Percentiles rank a stretch among this genome's conserved stretches.
Evolutionary conservation across 169 alveolate genomes (phyloP).

Genomic region (Cryptosporidium bovis): DNA sequence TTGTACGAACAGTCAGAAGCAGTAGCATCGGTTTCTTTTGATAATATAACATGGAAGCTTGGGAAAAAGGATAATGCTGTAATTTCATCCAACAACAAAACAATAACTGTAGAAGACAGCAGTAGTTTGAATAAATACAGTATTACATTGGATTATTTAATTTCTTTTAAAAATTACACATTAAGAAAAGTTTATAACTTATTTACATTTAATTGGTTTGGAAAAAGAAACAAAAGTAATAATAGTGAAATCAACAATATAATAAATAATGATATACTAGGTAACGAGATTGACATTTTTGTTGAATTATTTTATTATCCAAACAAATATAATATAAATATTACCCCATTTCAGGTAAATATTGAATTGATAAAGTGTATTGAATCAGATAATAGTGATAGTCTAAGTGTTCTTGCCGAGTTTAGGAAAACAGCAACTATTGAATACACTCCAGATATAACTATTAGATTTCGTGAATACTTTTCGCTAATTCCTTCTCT

Average conservation of each 20-base stretch:
- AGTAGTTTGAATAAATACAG: not conserved
- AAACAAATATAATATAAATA: conserved; percentile 31
- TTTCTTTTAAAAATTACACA: not conserved
- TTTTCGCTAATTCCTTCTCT: conserved; percentile 17
- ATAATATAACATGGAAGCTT: conserved; percentile 45
- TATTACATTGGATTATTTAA: not conserved
- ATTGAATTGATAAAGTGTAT: conserved; percentile 30
- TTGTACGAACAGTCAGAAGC: conserved; percentile 45
- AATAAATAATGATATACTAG: conserved; percentile 12
- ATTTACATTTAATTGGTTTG: conserved; percentile 34
- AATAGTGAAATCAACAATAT: not conserved
- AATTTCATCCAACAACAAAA: not conserved
- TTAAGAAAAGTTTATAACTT: conserved; percentile 9
- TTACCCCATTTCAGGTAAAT: conserved; percentile 22
- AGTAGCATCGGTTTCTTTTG: conserved; percentile 5
- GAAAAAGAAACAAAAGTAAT: conserved; percentile 8
- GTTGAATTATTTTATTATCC: conserved; percentile 49
- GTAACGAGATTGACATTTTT: conserved; percentile 38
- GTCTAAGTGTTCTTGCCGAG: conserved; percentile 11
- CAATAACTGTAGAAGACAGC: not conserved
- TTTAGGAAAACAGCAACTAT: conserved; percentile 32
- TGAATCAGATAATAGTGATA: not conserved
- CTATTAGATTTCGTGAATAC: conserved; percentile 21
- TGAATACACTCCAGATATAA: conserved; percentile 27
- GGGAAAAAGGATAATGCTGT: not conserved